Percentiles rank a stretch among this genome's conserved stretches.
Evolutionary conservation across 2,329 filamentous ascomycete genomes (phyloP).

Genomic region (Pyrenochaeta sp.): DNA sequence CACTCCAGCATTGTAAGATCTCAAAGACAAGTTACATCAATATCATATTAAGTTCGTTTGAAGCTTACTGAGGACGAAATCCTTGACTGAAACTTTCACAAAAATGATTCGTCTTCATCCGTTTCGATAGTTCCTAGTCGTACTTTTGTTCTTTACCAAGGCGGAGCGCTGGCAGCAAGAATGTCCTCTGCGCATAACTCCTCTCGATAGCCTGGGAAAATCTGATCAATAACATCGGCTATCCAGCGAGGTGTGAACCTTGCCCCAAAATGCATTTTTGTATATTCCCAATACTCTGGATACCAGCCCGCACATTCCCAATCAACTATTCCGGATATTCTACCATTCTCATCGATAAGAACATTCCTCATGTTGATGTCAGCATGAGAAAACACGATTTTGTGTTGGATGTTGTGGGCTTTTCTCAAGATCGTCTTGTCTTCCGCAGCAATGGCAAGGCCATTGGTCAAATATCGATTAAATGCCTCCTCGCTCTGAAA

Average conservation of each 20-base stretch:
- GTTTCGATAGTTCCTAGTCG: not conserved
- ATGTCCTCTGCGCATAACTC: constrained; percentile 19
- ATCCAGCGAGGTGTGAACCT: constrained; percentile 18
- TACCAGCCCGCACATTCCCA: constrained; percentile 30
- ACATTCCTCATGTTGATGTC: constrained; percentile 26
- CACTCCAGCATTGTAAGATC: not conserved
- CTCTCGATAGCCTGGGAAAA: constrained; percentile 14
- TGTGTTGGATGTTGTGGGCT: constrained; percentile 14
- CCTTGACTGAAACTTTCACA: no score
- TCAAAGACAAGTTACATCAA: not conserved
- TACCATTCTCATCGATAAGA: constrained; percentile 19
- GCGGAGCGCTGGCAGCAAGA: constrained; percentile 14
- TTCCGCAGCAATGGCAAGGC: constrained; percentile 14
- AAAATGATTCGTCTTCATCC: not conserved
- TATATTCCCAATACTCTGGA: constrained; percentile 27
- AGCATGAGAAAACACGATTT: constrained; percentile 24
- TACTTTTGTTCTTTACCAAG: constrained; percentile 1
- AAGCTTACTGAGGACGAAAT: not conserved
- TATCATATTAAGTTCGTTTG: not conserved
- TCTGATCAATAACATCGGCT: constrained; percentile 21
- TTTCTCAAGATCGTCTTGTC: constrained; percentile 7
- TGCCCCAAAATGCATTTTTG: constrained; percentile 18
- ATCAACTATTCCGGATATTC: constrained; percentile 24
- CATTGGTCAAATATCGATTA: constrained; percentile 9
- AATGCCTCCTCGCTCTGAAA: constrained; percentile 12